Evolutionary conservation across 148 eudicot species (phyloP), one percentile per base, ranked within the genome.

Genomic region (Pharnaceum exiguum): DNA sequence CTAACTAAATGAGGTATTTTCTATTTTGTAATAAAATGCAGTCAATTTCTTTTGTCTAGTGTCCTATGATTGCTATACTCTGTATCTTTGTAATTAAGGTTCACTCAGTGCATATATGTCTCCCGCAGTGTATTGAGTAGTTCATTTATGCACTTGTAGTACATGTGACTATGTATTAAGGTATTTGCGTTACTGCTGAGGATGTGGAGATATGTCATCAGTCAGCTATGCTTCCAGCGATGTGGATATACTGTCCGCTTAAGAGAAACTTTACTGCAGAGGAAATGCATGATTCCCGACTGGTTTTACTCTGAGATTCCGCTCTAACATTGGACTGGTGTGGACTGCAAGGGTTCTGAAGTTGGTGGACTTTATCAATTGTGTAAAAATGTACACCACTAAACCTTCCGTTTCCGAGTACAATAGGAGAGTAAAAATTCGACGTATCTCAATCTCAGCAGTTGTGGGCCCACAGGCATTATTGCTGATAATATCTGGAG

Each of bases 301-400:
- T 90, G 95, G 97, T 84, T 82, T 66, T 55, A 75, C 68, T 32
- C 76, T 10, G 61, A 69, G 21, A 55, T 56, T 31, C 64, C 79
- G 50, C 85, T 86, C 11, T 90, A 95, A 76, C 67, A 68, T 62
- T 80, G 87, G 89, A 77, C 77, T 18, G 93, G 97, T 21, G 75
- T 90, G 57, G 49, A 30, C n/a, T 90, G 97, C 56, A 72, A 71
- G 25, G 84, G 75, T 17, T 48, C 66, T 5, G 48, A 31, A 30
- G 87, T 84, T 33, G 52, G 9, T 45, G 71, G 64, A 35, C 66
- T 90, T 22, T 58, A 83, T 63, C 37, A 85, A 22, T 69, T 88
- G 7, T 87, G 83, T 73, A 40, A 67, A n/a, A n/a, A 4, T 19
- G 28, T 2, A 59, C 65, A 23, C 79, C 88, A 28, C 65, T 83